Base-by-base conservation (phyloP, 2,329 filamentous ascomycete species). In the Botrytis galanthina region DNA sequence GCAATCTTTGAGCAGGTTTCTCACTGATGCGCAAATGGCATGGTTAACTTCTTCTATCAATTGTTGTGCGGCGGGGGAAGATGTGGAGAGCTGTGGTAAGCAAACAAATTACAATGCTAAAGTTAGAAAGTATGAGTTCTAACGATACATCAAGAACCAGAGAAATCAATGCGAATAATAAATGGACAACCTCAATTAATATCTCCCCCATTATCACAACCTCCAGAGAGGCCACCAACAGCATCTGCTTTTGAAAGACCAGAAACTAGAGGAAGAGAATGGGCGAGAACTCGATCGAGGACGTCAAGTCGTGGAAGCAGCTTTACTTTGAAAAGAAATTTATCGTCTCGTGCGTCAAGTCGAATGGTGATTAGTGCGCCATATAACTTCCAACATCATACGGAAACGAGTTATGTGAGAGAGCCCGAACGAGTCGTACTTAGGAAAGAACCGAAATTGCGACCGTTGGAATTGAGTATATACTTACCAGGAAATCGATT, bases 391-490 rank as follows among this genome's bases (percentile, higher is more conserved):
- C 67, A 72, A 64, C 67, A 73, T 59, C 62, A 69, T 35, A 60
- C 32, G 18, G 71, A 72, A 60, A 72, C 62, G 26, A 69, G 71
- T 20, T 72, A 48, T 59, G 63, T 72, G 39, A 29, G 71, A 29
- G 71, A 72, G 39, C 71, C 71, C 9, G 39, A 59, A 82, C 86
- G 72, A 86, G 86, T 29, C 84, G 83, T 64, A 82, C 75, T 63
- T 73, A 73, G 46, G 73, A 75, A 67, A 79, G 78, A 72, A 79
- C 77, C 51, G 60, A 76, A 44, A 8, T 89, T 89, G 75, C 84
- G 85, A 57, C 88, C 88, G 4, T 84, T 90, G 42, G 85, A 91
- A 80, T 81, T 90, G 74, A 87, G 85, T 80, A 86, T 90, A 71
- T 85, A 87, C 75, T 78, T 81, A 75, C 81, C 83, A 20, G 79